These are phyloP conservation scores for Saccharomycopsis oosterbeekiorum DNA, from an alignment of 805 yeast species.

Conservation along the genomic window DNA sequence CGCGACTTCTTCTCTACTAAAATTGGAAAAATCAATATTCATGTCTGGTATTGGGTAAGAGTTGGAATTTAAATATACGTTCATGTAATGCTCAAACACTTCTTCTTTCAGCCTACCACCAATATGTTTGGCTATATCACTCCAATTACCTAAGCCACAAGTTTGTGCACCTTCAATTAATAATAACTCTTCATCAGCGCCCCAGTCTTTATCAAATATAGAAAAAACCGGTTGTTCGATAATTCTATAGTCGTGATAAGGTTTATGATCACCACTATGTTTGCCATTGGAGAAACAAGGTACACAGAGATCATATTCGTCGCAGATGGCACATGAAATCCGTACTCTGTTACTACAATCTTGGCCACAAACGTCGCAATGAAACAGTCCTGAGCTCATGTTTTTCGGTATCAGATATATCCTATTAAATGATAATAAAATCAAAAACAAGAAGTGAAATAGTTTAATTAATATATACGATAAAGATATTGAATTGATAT, in stretches of 20 bases:
- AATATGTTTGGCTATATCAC: conserved; percentile 92
- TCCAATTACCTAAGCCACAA: conserved; percentile 94
- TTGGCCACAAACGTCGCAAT: conserved; percentile 94
- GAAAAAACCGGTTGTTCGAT: conserved; percentile 95
- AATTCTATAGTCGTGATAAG: conserved; percentile 86
- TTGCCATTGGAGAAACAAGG: conserved; percentile 89
- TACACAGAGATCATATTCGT: conserved; percentile 94
- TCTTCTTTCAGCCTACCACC: conserved; percentile 91
- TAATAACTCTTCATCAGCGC: conserved; percentile 92
- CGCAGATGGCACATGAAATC: conserved; percentile 83
- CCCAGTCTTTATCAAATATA: conserved; percentile 85
- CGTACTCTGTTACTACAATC: conserved; percentile 92
- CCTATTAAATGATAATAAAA: no score
- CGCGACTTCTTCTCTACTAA: conserved; percentile 62
- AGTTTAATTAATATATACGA: no score
- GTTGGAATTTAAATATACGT: conserved; percentile 55
- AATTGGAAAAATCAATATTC: conserved; percentile 50
- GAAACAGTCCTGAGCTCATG: conserved; percentile 40
- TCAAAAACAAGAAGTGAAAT: no score
- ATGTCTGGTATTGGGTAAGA: conserved; percentile 87
- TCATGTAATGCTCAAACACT: conserved; percentile 72
- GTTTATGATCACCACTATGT: conserved; percentile 76
- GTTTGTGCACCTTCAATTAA: conserved; percentile 88
- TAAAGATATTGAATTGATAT: no score
- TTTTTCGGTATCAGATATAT: background rate